phyloP scores from a whole-genome alignment of 1,284 basidiomycete genomes.

The Puccinia polysora region DNA sequence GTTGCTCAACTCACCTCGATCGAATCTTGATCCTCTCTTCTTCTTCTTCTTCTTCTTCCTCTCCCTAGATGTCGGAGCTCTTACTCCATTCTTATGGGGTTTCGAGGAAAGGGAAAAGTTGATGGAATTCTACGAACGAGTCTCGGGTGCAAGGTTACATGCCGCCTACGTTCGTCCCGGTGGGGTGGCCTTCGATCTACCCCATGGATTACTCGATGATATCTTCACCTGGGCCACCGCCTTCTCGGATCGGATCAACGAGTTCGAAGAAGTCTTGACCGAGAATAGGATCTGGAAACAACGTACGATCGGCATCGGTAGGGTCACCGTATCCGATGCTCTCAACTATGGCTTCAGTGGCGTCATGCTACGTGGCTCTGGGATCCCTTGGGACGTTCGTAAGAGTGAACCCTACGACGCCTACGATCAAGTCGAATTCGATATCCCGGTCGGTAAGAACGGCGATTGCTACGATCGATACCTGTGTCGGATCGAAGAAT shows the following conservation, averaged over 20 bases:
- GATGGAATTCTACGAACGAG: conserved; percentile 99
- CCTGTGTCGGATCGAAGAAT: conserved; percentile 94
- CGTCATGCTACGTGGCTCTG: conserved; percentile 92
- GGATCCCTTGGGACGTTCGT: conserved; percentile 60
- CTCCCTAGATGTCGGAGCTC: conserved; percentile 74
- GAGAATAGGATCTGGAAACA: conserved; percentile 98
- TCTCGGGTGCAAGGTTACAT: conserved; percentile 94
- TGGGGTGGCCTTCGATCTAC: conserved; percentile 95
- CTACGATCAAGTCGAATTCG: conserved; percentile 96
- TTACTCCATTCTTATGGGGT: conserved; percentile 98
- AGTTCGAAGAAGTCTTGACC: conserved; percentile 96
- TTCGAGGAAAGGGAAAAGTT: conserved; percentile 99
- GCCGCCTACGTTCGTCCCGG: conserved; percentile 97
- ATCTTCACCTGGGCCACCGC: conserved; percentile 98
- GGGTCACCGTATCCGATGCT: conserved; percentile 86
- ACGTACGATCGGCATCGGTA: conserved; percentile 83
- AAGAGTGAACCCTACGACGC: conserved; percentile 93
- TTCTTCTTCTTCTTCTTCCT: background rate
- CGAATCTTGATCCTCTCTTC: background rate
- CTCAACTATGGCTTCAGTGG: conserved; percentile 91
- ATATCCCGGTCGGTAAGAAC: conserved; percentile 90
- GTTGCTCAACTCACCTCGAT: background rate
- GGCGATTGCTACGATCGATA: conserved; percentile 96
- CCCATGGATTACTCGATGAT: conserved; percentile 91
- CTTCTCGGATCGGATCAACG: conserved; percentile 78